Conservation (phyloP, 2,329 filamentous ascomycete genomes). For the Gnomoniopsis sp. region DNA sequence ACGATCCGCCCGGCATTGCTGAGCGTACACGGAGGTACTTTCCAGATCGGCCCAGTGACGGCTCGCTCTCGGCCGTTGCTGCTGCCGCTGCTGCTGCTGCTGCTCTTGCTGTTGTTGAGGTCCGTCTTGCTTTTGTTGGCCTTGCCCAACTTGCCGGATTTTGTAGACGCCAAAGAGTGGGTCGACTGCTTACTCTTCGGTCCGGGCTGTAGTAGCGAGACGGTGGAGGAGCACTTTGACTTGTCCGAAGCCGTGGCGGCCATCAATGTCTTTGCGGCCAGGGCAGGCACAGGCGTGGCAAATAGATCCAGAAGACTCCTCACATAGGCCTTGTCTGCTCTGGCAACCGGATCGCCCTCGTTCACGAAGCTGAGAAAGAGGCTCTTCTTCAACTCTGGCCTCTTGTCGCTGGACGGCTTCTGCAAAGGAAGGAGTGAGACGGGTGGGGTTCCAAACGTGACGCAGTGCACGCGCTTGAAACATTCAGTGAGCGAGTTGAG, state of each 20-base stretch:
- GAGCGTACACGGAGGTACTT: conserved; percentile 61
- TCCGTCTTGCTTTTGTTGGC: not conserved
- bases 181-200: conserved; percentile 23
- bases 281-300: conserved; percentile 52
- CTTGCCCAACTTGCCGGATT: conserved; percentile 25
- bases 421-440: conserved; percentile 67
- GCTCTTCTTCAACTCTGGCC: conserved; percentile 54
- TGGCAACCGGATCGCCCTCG: conserved; percentile 76
- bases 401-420: conserved; percentile 43
- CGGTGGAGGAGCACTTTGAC: conserved; percentile 2
- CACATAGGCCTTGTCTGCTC: conserved; percentile 75
- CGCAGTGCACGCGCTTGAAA: conserved; percentile 78
- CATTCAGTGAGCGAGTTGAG: conserved; percentile 64
- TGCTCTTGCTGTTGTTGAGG: conserved; percentile 22
- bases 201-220: conserved; percentile 17
- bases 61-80: conserved; percentile 21
- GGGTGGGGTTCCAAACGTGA: conserved; percentile 82
- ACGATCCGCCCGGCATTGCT: conserved; percentile 69
- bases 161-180: conserved; percentile 26
- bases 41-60: conserved; percentile 50
- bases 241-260: not conserved
- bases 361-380: conserved; percentile 80
- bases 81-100: too few relatives aligned
- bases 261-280: conserved; percentile 2
- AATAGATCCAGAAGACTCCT: conserved; percentile 70